phyloP scores from a whole-genome alignment of 495 filamentous ascomycete species.

The Annulohypoxylon moriforme region DNA sequence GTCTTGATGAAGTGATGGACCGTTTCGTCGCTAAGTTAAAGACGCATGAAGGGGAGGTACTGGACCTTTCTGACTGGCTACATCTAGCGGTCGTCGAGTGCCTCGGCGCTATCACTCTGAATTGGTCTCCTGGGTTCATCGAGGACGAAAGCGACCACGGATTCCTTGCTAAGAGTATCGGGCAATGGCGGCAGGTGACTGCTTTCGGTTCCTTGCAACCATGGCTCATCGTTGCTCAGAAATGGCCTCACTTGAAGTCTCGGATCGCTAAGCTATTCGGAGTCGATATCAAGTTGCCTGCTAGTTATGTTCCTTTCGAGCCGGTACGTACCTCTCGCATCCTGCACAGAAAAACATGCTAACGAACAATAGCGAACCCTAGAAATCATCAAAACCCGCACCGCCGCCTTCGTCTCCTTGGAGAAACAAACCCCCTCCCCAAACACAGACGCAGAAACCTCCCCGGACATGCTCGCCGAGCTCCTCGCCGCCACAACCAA shows the following conservation, averaged over 20 bases:
- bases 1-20: slow-evolving; percentile 49
- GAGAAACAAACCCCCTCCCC: slow-evolving; percentile 2
- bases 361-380: neutral
- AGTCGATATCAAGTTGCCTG: slow-evolving; percentile 13
- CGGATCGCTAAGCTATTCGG: slow-evolving; percentile 24
- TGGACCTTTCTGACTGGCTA: slow-evolving; percentile 57
- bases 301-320: slow-evolving; percentile 22
- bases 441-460: neutral
- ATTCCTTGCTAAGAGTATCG: slow-evolving; percentile 50
- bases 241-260: slow-evolving; percentile 23
- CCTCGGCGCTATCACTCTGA: slow-evolving; percentile 53
- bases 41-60: slow-evolving; percentile 41
- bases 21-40: slow-evolving; percentile 41
- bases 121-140: slow-evolving; percentile 57
- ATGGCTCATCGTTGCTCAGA: slow-evolving; percentile 17
- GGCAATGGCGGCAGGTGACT: slow-evolving; percentile 52
- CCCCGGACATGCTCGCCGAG: slow-evolving; percentile 50
- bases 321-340: slow-evolving; percentile 13
- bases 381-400: slow-evolving; percentile 18
- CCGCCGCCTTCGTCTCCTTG: slow-evolving; percentile 13
- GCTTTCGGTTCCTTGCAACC: slow-evolving; percentile 45
- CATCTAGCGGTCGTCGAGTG: slow-evolving; percentile 58
- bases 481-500: slow-evolving; percentile 52
- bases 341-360: neutral
- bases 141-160: slow-evolving; percentile 49